These are phyloP conservation scores for Pinus tabuliformis DNA, from an alignment of 75 land plant species.

Conservation along the genomic window DNA sequence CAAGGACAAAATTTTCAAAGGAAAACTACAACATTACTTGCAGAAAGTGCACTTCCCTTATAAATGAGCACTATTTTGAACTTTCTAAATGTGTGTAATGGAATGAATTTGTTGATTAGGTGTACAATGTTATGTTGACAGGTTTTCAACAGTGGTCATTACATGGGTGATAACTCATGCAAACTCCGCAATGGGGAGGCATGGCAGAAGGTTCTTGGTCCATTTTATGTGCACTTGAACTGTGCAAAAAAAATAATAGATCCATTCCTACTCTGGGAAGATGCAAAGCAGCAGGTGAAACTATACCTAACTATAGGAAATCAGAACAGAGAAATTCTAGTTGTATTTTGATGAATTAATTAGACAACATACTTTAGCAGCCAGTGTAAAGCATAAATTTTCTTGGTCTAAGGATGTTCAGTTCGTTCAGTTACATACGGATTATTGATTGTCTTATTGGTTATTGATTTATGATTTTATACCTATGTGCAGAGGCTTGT, in stretches of 20 bases:
- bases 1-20: too few relatives aligned
- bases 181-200: slow-evolving; percentile 34
- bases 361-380: not conserved
- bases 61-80: too few relatives aligned
- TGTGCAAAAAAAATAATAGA: slow-evolving; percentile 16
- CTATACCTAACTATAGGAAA: not conserved
- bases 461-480: too few relatives aligned
- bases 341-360: too few relatives aligned
- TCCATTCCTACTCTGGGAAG: slow-evolving; percentile 27
- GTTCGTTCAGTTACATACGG: not conserved
- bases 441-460: not conserved
- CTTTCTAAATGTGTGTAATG: too few relatives aligned
- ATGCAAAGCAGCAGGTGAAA: slow-evolving; percentile 35
- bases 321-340: not conserved
- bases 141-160: slow-evolving; percentile 50
- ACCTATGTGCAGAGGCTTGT: not conserved
- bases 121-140: slow-evolving; percentile 4
- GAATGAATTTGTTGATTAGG: too few relatives aligned
- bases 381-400: not conserved
- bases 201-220: slow-evolving; percentile 51
- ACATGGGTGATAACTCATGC: slow-evolving; percentile 32
- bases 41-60: too few relatives aligned
- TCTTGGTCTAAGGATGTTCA: not conserved
- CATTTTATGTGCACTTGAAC: slow-evolving; percentile 40
- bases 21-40: too few relatives aligned